Percentiles rank a stretch among this genome's conserved stretches.
These are phyloP conservation scores for Sarcocystis neurona DNA, from an alignment of 169 alveolate species.

Conservation along the genomic window DNA sequence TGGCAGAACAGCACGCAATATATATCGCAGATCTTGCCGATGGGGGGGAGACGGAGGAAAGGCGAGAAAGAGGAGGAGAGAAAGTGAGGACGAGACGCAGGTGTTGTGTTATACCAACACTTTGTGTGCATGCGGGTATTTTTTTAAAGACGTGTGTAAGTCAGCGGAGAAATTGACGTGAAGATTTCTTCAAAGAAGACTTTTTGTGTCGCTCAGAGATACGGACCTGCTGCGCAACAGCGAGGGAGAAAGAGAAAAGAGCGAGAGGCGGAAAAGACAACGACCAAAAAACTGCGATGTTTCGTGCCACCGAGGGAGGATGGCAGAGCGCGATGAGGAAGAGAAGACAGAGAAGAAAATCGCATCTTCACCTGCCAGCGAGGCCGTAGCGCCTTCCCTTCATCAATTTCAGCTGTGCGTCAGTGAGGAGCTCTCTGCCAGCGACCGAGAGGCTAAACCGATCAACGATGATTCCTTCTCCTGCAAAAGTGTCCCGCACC, in stretches of 20 bases:
- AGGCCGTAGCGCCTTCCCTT: constrained; percentile 94
- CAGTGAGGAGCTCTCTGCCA: constrained; percentile 93
- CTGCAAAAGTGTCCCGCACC: constrained; percentile 27
- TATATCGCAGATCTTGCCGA: background rate
- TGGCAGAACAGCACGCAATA: background rate
- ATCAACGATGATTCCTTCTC: constrained; percentile 79
- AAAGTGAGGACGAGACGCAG: background rate
- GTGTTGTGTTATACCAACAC: background rate
- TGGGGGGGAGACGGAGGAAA: background rate
- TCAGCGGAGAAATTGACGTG: background rate
- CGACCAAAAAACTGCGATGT: background rate
- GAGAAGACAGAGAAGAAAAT: background rate
- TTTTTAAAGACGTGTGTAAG: background rate
- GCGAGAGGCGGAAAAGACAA: background rate
- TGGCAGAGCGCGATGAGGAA: background rate
- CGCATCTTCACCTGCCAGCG: constrained; percentile 79
- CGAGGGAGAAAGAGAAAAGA: constrained; percentile 6
- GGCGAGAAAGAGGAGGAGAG: no score
- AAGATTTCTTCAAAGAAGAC: no score
- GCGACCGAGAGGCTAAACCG: constrained; percentile 89
- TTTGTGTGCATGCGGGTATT: background rate
- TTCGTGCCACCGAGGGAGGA: background rate
- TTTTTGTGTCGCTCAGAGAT: background rate
- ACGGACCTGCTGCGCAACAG: background rate
- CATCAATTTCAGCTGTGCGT: constrained; percentile 87